Conservation (phyloP, 2,329 filamentous ascomycete species). For the Sordariomycetes sp. region DNA sequence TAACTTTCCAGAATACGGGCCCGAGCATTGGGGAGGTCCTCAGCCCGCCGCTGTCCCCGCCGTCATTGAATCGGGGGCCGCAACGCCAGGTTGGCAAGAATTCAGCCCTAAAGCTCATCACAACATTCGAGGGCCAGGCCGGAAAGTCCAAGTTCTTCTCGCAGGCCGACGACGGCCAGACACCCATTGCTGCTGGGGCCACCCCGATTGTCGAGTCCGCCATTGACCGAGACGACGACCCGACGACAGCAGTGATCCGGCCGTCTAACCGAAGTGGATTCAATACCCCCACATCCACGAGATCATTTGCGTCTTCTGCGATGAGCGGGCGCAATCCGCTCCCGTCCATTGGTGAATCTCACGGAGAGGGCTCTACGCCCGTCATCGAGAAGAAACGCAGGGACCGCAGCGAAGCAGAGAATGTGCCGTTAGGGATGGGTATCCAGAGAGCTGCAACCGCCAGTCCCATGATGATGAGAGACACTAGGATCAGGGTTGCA, state of each 20-base stretch:
- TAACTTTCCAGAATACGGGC: constrained; percentile 39
- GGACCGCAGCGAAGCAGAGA: neutral
- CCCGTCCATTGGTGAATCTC: constrained; percentile 59
- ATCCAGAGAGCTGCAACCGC: constrained; percentile 54
- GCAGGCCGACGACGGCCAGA: constrained; percentile 43
- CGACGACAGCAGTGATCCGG: constrained; percentile 56
- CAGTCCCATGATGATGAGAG: constrained; percentile 50
- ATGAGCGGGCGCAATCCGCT: constrained; percentile 52
- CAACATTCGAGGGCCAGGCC: constrained; percentile 59
- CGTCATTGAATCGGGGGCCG: constrained; percentile 44
- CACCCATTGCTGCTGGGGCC: constrained; percentile 68
- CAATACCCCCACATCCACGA: constrained; percentile 56
- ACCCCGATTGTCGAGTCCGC: constrained; percentile 81
- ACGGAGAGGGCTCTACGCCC: constrained; percentile 1
- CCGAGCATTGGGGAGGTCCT: constrained; percentile 47
- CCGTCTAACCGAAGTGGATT: constrained; percentile 54
- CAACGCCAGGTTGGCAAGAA: constrained; percentile 60
- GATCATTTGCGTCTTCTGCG: constrained; percentile 42
- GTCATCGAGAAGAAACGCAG: neutral
- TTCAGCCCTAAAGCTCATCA: constrained; percentile 81
- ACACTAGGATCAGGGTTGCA: constrained; percentile 17
- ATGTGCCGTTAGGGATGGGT: constrained; percentile 23
- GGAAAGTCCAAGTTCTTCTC: constrained; percentile 53
- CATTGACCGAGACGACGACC: constrained; percentile 36
- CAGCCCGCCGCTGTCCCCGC: constrained; percentile 63